phyloP scores from a whole-genome alignment of 2,329 filamentous ascomycete genomes.

The Neofusicoccum cordaticola region DNA sequence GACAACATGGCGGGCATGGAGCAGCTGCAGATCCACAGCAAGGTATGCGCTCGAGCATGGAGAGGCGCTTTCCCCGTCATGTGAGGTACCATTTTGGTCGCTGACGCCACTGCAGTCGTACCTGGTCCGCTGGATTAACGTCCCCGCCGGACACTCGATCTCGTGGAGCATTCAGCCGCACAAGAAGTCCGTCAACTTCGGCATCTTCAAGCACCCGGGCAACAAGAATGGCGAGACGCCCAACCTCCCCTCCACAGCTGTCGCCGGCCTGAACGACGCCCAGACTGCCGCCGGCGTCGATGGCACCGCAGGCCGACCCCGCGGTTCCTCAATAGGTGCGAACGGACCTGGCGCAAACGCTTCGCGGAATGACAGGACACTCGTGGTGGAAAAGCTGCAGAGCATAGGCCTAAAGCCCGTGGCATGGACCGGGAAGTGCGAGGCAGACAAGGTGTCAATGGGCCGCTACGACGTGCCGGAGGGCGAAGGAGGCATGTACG shows the following conservation, averaged over 20 bases:
- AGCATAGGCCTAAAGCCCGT: conserved; percentile 62
- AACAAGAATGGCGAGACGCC: conserved; percentile 53
- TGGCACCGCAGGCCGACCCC: conserved; percentile 59
- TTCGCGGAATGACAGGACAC: conserved; percentile 66
- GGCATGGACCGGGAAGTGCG: conserved; percentile 87
- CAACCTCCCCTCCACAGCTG: conserved; percentile 38
- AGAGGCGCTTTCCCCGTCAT: neutral
- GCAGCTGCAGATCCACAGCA: conserved; percentile 95
- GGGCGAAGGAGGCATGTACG: conserved; percentile 86
- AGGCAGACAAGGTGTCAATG: conserved; percentile 91
- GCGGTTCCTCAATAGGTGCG: conserved; percentile 30
- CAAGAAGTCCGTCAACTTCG: conserved; percentile 98
- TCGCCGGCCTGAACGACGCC: conserved; percentile 40
- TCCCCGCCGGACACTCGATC: conserved; percentile 84
- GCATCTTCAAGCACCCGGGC: conserved; percentile 94
- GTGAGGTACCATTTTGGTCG: neutral
- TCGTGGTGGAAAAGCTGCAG: conserved; percentile 65
- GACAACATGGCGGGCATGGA: conserved; percentile 83
- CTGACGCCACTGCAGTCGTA: conserved; percentile 66
- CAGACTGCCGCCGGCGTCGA: conserved; percentile 47
- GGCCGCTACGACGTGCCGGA: conserved; percentile 77
- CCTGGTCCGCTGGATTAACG: conserved; percentile 94
- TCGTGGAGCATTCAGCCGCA: conserved; percentile 98
- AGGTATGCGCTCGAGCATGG: conserved; percentile 56
- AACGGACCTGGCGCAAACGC: conserved; percentile 47